A percentile compares a stretch with the other conserved stretches of the same genome.
Evolutionary conservation across 176 grass and related monocot genomes (phyloP).

Genomic region (Bonia amplexicaulis): DNA sequence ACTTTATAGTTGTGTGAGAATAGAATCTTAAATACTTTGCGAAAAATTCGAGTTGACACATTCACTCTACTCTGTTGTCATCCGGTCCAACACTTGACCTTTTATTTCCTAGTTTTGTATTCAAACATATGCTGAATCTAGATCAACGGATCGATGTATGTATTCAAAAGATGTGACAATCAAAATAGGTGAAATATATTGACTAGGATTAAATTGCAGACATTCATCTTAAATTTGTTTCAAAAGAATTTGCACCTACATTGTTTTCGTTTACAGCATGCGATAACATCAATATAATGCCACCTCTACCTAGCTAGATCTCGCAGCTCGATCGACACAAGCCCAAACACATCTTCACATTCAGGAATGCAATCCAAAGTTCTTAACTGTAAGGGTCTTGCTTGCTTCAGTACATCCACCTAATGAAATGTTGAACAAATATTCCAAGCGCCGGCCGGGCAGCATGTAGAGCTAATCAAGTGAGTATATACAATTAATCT

Average conservation of each 20-base stretch:
- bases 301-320: background rate
- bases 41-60: no score
- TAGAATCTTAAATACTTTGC: no score
- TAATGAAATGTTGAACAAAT: background rate
- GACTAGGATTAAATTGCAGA: no score
- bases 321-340: background rate
- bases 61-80: no score
- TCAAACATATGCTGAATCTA: no score
- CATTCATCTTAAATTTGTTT: background rate
- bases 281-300: background rate
- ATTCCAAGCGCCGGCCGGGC: background rate
- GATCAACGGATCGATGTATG: no score
- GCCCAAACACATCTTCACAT: background rate
- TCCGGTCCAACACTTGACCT: no score
- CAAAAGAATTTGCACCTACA: background rate
- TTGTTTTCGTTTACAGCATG: background rate
- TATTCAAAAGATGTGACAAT: no score
- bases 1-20: no score
- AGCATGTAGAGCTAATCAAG: background rate
- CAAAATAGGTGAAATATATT: no score
- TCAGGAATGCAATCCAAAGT: background rate
- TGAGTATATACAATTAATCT: background rate
- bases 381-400: background rate
- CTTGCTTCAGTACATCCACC: background rate
- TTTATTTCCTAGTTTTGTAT: no score